These are phyloP conservation scores for Suillus sp. DNA, from an alignment of 768 basidiomycete species.

Conservation along the genomic window DNA sequence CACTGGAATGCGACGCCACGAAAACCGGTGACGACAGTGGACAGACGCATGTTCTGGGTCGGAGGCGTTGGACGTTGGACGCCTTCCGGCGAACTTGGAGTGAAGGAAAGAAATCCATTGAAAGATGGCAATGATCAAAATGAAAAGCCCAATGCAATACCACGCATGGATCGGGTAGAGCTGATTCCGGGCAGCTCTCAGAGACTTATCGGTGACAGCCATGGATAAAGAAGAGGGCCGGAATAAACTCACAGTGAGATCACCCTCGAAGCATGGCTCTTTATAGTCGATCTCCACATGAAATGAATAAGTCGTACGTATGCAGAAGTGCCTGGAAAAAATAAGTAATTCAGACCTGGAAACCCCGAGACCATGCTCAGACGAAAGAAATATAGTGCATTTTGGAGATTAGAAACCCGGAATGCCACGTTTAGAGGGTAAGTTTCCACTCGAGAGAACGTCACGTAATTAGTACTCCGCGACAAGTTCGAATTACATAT, in stretches of 20 bases:
- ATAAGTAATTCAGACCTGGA: not conserved
- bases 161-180: constrained; percentile 17
- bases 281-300: not conserved
- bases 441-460: not conserved
- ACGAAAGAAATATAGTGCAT: not conserved
- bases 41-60: constrained; percentile 13
- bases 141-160: constrained; percentile 19
- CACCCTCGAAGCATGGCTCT: not conserved
- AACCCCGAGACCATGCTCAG: not conserved
- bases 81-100: constrained; percentile 15
- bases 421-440: not conserved
- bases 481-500: not conserved
- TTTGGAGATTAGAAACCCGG: not conserved
- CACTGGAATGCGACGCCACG: constrained; percentile 37
- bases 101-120: constrained; percentile 18
- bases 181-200: constrained; percentile 3
- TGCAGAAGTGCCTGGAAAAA: not conserved
- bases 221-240: not conserved
- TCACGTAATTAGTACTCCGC: not conserved
- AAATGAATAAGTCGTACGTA: not conserved
- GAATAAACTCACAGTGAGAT: not conserved
- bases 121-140: constrained; percentile 17
- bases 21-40: constrained; percentile 36
- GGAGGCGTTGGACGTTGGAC: not conserved
- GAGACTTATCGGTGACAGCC: constrained; percentile 11